phyloP scores from a whole-genome alignment of 2,329 filamentous ascomycete genomes.

The Cordyceps fumosorosea region DNA sequence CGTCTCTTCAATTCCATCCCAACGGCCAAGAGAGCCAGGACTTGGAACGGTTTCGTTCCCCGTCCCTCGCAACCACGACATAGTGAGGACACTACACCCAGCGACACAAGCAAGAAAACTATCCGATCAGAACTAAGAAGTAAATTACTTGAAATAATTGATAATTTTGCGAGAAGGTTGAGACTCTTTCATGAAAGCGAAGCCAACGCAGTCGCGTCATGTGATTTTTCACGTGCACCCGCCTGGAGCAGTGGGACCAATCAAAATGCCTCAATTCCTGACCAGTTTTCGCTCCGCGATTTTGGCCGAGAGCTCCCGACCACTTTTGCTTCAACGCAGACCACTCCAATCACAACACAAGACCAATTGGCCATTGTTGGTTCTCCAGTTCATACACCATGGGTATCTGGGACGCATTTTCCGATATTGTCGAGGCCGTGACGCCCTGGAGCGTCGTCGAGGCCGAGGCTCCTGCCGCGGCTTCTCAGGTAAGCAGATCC shows the following conservation, averaged over 20 bases:
- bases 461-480: slow-evolving; percentile 62
- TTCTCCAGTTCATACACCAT: slow-evolving; percentile 40
- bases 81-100: no score
- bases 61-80: no score
- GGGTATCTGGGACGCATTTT: slow-evolving; percentile 61
- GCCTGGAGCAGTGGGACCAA: slow-evolving; percentile 29
- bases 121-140: no score
- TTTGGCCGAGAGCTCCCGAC: slow-evolving; percentile 37
- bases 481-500: slow-evolving; percentile 44
- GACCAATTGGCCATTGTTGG: slow-evolving; percentile 33
- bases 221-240: slow-evolving; percentile 19
- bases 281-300: slow-evolving; percentile 37
- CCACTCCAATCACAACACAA: slow-evolving; percentile 28
- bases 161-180: no score
- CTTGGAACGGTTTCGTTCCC: neutral
- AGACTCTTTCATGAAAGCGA: neutral
- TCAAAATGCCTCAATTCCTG: slow-evolving; percentile 43
- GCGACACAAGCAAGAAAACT: no score
- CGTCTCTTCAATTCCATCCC: neutral
- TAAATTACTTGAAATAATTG: no score
- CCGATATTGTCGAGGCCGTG: slow-evolving; percentile 58
- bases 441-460: slow-evolving; percentile 59
- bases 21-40: neutral
- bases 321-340: slow-evolving; percentile 24
- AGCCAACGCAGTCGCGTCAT: slow-evolving; percentile 14